phyloP scores from a whole-genome alignment of 2,329 filamentous ascomycete species.

The Aspergillus sp. region DNA sequence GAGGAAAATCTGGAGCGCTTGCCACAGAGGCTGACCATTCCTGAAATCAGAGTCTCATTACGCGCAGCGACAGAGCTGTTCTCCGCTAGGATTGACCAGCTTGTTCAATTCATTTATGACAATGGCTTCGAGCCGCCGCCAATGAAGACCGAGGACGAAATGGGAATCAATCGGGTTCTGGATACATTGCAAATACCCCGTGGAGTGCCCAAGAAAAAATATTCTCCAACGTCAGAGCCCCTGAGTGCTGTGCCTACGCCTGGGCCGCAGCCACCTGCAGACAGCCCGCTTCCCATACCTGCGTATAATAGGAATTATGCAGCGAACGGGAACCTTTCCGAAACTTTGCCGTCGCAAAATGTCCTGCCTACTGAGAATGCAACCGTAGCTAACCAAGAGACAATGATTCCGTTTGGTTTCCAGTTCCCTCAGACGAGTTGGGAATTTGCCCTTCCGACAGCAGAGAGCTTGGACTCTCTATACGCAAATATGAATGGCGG shows the following conservation, averaged over 20 bases:
- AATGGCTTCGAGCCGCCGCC: constrained; percentile 40
- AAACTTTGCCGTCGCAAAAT: constrained; percentile 16
- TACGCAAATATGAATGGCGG: constrained; percentile 33
- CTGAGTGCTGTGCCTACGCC: background rate
- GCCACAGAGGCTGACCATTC: constrained; percentile 1
- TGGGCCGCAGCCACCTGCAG: background rate
- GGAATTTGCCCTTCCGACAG: constrained; percentile 38
- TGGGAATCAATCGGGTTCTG: constrained; percentile 38
- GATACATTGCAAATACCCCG: constrained; percentile 30
- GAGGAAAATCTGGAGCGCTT: background rate
- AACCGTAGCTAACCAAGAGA: constrained; percentile 16
- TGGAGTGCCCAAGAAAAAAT: background rate
- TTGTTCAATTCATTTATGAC: constrained; percentile 43
- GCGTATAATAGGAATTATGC: constrained; percentile 12
- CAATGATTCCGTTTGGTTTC: constrained; percentile 25
- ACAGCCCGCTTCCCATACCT: constrained; percentile 14
- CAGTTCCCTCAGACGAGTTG: constrained; percentile 29
- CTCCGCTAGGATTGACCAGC: constrained; percentile 39
- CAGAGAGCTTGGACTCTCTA: constrained; percentile 35
- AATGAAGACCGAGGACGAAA: constrained; percentile 41
- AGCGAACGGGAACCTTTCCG: constrained; percentile 1
- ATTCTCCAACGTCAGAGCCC: background rate
- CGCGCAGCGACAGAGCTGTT: constrained; percentile 29
- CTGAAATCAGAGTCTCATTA: constrained; percentile 13
- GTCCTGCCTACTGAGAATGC: constrained; percentile 6